Percentiles rank a stretch among this genome's conserved stretches.
Conservation (phyloP, 2,329 filamentous ascomycete genomes). For the Aspergillus floridensis region DNA sequence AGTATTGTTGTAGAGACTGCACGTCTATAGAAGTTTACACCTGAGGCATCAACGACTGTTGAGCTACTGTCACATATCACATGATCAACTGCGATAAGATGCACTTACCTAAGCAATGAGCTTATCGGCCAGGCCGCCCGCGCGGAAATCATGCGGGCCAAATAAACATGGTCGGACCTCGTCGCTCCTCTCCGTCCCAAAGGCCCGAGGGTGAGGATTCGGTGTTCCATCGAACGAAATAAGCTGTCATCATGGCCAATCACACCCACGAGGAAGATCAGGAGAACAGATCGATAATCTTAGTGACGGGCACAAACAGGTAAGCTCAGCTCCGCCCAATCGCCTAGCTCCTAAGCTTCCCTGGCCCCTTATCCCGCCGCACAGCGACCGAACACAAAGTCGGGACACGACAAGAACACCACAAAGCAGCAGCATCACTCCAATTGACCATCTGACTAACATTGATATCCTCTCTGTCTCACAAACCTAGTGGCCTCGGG, state of each 20-base stretch:
- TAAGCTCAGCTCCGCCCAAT: conserved; percentile 39
- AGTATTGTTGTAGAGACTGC: too few species aligned
- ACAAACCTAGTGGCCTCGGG: conserved; percentile 69
- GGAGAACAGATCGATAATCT: conserved; percentile 46
- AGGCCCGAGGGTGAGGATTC: neutral
- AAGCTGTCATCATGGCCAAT: conserved; percentile 15
- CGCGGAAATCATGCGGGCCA: neutral
- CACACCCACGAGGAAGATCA: conserved; percentile 2
- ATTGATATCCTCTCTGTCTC: neutral
- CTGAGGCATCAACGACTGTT: neutral
- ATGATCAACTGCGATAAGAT: neutral
- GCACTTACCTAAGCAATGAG: neutral
- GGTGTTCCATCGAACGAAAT: neutral
- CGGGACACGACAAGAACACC: neutral
- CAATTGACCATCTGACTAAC: neutral
- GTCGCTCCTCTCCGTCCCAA: neutral
- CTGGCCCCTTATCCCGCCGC: neutral
- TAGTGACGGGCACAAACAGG: conserved; percentile 88
- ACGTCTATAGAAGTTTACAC: neutral
- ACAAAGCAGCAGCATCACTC: neutral
- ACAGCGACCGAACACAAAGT: neutral
- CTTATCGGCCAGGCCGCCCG: neutral
- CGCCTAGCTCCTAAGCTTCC: neutral
- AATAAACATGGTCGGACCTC: neutral
- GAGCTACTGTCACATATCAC: neutral